Evolutionary conservation across 2,329 filamentous ascomycete genomes (phyloP).

Genomic region (Diaporthe aspalathi): DNA sequence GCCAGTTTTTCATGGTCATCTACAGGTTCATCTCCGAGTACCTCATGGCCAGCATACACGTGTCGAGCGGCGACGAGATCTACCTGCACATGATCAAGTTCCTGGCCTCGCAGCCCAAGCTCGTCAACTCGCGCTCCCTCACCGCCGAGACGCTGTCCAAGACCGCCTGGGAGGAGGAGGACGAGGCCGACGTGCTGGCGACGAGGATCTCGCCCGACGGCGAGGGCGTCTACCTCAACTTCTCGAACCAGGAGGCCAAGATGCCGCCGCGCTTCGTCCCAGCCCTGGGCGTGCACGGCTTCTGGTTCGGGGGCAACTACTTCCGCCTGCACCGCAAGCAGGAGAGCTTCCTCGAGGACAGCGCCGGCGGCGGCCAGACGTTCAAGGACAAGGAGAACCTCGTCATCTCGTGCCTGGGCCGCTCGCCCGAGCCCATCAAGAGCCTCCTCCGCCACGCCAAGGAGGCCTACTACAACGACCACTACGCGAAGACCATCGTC

Average conservation of each 20-base stretch:
- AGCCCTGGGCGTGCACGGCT: constrained; percentile 63
- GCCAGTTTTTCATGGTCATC: constrained; percentile 50
- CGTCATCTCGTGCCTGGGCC: constrained; percentile 66
- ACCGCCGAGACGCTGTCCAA: constrained; percentile 66
- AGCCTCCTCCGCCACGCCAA: constrained; percentile 65
- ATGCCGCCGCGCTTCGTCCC: constrained; percentile 65
- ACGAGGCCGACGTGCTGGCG: constrained; percentile 55
- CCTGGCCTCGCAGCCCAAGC: constrained; percentile 63
- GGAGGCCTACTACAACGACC: constrained; percentile 61
- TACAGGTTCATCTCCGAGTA: constrained; percentile 54
- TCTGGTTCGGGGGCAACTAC: constrained; percentile 65
- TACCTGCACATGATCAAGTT: constrained; percentile 70
- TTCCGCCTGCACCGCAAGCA: constrained; percentile 61
- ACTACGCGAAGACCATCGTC: constrained; percentile 68
- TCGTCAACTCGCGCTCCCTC: constrained; percentile 63
- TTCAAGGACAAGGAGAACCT: constrained; percentile 65
- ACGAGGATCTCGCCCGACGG: constrained; percentile 52
- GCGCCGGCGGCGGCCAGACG: constrained; percentile 46
- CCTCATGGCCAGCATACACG: constrained; percentile 63
- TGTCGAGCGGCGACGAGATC: constrained; percentile 68
- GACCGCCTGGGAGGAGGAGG: constrained; percentile 68
- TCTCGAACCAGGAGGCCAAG: constrained; percentile 67
- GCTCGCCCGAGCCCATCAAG: constrained; percentile 66
- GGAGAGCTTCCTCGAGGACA: constrained; percentile 55
- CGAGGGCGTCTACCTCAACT: constrained; percentile 65